Base-by-base conservation (phyloP, 208 protist genomes). In the Wallacemonas sp. region DNA sequence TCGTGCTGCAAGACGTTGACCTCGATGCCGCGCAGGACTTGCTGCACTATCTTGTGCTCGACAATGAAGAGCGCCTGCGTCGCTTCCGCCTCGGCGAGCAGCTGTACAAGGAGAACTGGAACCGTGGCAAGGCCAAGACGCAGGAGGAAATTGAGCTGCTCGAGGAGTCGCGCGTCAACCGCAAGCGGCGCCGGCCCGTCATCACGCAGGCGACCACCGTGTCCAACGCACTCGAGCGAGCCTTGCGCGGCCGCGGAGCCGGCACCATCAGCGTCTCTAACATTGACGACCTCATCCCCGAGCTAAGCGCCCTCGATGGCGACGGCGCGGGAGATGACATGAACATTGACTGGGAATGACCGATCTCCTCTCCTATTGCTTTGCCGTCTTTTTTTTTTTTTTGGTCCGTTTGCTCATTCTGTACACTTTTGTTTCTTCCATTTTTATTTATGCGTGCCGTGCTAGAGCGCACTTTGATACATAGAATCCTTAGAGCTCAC, bases 31-130 rank as follows among this genome's bases (percentile, higher is more conserved):
- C 66, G 33, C 81, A 78, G 2, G 91, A 96, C 63, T 46, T 94
- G 14, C 48, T 87, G 59, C 64, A 63, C 0, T 94, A 94, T 72
- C 54, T 96, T 20, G 83, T 94, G 12, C 74, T 90, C 3, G 84
- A 93, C 76, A 94, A 94, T 61, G 91, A 96, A 65, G 84, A 92
- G 70, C 80, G 91, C 16, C 28, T 94, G 57, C 82, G 86, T n/a
- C 87, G 86, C 22, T 68, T 89, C 55, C 74, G 87, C 39, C 65
- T 94, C 7, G 86, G 82, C 5, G 57, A 88, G 55, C 74, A 77
- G 12, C 77, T 92, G 29, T 93, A 94, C 75, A 72, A 73, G 38
- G 84, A 85, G 12, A 65, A 76, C 32, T 96, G 88, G 87, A 64
- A 79, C 46, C 83, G 85, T 20, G 91, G 87, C 2, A 77, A 76